Evolutionary conservation across 2,329 filamentous ascomycete genomes (phyloP).

Genomic region (Gnomoniopsis smithogilvyi): DNA sequence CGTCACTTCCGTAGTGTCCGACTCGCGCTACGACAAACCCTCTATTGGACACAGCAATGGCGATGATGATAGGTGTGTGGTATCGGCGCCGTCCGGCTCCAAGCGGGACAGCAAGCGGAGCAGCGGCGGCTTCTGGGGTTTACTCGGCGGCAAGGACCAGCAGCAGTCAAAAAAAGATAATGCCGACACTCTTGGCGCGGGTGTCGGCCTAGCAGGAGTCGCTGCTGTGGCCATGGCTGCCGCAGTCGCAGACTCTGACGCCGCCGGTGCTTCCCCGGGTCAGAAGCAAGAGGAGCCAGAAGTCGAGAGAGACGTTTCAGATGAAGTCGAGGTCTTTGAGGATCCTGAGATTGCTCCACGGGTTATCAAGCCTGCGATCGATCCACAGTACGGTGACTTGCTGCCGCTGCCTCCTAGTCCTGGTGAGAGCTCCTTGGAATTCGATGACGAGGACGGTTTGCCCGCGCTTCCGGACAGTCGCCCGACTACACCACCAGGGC

Average conservation of each 20-base stretch:
- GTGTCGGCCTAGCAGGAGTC: conserved; percentile 60
- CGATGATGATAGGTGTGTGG: conserved; percentile 47
- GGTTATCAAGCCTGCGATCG: conserved; percentile 61
- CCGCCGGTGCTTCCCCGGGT: conserved; percentile 40
- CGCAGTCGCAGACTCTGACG: conserved; percentile 39
- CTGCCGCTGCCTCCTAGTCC: conserved; percentile 61
- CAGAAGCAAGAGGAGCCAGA: conserved; percentile 24
- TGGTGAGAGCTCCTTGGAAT: conserved; percentile 34
- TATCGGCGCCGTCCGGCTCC: conserved; percentile 37
- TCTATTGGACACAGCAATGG: conserved; percentile 32
- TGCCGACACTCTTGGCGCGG: conserved; percentile 67
- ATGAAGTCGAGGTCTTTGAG: conserved; percentile 34
- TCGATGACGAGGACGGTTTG: conserved; percentile 35
- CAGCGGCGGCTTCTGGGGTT: conserved; percentile 45
- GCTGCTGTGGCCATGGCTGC: conserved; percentile 34
- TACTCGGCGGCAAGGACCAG: conserved; percentile 39
- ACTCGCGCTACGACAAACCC: conserved; percentile 31
- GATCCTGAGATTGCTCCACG: conserved; percentile 54
- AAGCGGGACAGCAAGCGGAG: conserved; percentile 31
- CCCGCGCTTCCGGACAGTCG: conserved; percentile 59
- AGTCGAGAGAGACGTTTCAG: conserved; percentile 15
- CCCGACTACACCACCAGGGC: conserved; percentile 51
- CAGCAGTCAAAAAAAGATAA: conserved; percentile 52
- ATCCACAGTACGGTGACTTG: conserved; percentile 63
- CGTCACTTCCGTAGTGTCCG: conserved; percentile 47